Percentiles rank a stretch among this genome's conserved stretches.
Conservation (phyloP, 2,329 filamentous ascomycete genomes). For the Pestalotiopsis sp. region DNA sequence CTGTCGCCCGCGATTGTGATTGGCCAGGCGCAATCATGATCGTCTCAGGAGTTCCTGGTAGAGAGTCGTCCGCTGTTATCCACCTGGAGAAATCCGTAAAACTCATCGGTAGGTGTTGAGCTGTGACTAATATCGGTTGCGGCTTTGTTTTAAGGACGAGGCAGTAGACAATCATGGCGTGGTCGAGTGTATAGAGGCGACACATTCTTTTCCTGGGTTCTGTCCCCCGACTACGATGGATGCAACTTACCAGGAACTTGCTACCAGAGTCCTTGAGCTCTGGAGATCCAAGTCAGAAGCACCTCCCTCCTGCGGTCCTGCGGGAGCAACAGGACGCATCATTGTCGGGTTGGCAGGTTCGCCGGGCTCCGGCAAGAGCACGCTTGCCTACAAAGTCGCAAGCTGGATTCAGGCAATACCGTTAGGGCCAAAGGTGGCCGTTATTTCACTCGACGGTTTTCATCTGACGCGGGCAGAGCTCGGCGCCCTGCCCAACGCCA, state of each 20-base stretch:
- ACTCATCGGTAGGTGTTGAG: neutral
- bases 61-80: neutral
- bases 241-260: neutral
- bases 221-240: neutral
- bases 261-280: neutral
- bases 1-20: neutral
- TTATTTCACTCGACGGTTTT: slow-evolving; percentile 30
- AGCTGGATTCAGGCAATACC: slow-evolving; percentile 10
- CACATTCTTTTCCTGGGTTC: neutral
- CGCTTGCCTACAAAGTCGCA: slow-evolving; percentile 20
- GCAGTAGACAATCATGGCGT: neutral
- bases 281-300: neutral
- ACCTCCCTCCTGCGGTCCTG: too few relatives aligned
- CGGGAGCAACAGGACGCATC: neutral
- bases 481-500: slow-evolving; percentile 27
- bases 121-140: neutral
- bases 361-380: slow-evolving; percentile 25
- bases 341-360: slow-evolving; percentile 23
- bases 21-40: neutral
- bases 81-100: neutral
- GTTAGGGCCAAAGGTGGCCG: slow-evolving; percentile 15
- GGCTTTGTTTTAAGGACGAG: neutral
- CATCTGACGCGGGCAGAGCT: slow-evolving; percentile 27
- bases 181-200: neutral
- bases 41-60: neutral